phyloP scores from a whole-genome alignment of 2,329 filamentous ascomycete species.

The Mollisiaceae sp. region DNA sequence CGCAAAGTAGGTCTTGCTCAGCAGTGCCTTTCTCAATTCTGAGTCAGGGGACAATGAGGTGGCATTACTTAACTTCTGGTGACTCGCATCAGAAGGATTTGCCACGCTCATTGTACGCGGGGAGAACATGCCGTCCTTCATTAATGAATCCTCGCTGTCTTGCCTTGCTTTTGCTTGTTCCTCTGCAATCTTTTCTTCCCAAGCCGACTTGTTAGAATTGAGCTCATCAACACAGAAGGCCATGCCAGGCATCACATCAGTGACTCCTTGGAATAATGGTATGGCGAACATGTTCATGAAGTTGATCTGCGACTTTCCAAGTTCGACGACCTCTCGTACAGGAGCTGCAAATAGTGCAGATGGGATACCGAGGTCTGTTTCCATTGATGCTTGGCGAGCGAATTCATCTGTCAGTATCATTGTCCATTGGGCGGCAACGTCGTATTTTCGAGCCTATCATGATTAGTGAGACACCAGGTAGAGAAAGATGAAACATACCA shows the following conservation, averaged over 20 bases:
- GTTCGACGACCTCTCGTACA: constrained; percentile 79
- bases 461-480: constrained; percentile 26
- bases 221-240: constrained; percentile 84
- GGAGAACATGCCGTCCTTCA: constrained; percentile 41
- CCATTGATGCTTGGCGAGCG: constrained; percentile 89
- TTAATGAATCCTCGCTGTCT: constrained; percentile 48
- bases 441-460: constrained; percentile 78
- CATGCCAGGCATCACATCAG: constrained; percentile 85
- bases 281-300: constrained; percentile 98
- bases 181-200: constrained; percentile 69
- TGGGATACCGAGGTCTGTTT: constrained; percentile 82
- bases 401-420: constrained; percentile 95
- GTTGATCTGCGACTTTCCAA: constrained; percentile 86
- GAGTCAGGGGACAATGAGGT: constrained; percentile 27
- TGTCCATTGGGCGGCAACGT: constrained; percentile 87
- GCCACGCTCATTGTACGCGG: constrained; percentile 41
- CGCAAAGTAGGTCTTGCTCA: constrained; percentile 34
- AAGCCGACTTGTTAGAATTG: constrained; percentile 74
- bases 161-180: constrained; percentile 52
- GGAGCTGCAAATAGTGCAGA: constrained; percentile 87
- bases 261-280: constrained; percentile 86
- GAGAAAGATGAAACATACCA: constrained; percentile 63
- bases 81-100: constrained; percentile 34
- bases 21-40: constrained; percentile 33
- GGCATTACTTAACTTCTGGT: constrained; percentile 32